Conservation (phyloP, 1,284 basidiomycete genomes). For the Trichosporon ovoides region DNA sequence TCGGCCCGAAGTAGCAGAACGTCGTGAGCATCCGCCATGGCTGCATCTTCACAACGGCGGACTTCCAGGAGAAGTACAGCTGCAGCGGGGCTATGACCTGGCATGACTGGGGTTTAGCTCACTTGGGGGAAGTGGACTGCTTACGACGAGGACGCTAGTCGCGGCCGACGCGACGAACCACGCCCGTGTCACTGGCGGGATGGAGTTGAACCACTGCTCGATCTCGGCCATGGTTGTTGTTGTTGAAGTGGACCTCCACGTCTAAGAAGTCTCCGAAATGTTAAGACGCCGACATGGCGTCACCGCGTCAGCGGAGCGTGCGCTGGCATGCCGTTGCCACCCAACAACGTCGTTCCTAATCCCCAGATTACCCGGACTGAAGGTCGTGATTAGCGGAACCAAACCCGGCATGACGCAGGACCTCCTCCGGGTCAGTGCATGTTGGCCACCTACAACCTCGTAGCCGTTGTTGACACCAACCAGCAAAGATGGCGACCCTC, state of each 20-base stretch:
- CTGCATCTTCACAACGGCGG: constrained; percentile 73
- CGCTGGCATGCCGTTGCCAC: too few relatives aligned
- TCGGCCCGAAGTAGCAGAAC: constrained; percentile 91
- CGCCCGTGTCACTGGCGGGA: constrained; percentile 78
- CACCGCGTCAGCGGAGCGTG: too few relatives aligned
- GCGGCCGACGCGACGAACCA: constrained; percentile 74
- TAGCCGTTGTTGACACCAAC: background rate
- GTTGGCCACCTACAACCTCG: too few relatives aligned
- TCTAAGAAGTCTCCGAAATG: background rate
- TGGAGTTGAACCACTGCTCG: constrained; percentile 64
- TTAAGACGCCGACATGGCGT: too few relatives aligned
- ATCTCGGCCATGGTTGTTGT: constrained; percentile 32
- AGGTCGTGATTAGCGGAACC: too few relatives aligned
- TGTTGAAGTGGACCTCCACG: background rate
- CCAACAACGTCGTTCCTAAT: too few relatives aligned
- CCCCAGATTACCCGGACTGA: too few relatives aligned
- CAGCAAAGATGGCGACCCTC: background rate
- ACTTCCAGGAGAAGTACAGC: constrained; percentile 83
- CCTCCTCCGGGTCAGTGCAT: too few relatives aligned
- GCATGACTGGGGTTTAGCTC: constrained; percentile 75
- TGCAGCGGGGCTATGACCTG: constrained; percentile 82
- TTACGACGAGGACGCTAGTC: constrained; percentile 75
- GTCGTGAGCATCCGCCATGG: constrained; percentile 83
- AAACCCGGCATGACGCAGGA: too few relatives aligned
- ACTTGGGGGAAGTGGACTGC: constrained; percentile 35